phyloP scores from a whole-genome alignment of 805 yeast genomes.

The Lipomyces starkeyi region DNA sequence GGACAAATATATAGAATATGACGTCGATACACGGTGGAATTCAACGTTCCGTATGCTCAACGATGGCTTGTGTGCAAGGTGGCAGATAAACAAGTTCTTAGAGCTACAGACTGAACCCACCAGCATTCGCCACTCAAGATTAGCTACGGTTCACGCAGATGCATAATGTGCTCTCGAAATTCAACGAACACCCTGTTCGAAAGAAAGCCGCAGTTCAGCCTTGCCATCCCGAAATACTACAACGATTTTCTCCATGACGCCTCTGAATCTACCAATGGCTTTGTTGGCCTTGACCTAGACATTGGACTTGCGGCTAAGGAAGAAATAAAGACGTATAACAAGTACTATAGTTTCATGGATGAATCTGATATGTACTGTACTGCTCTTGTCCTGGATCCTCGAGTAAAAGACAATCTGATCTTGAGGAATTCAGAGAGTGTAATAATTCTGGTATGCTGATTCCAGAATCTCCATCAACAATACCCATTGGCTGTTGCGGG shows the following conservation, averaged over 20 bases:
- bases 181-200: too few relatives aligned
- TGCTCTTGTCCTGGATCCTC: conserved; percentile 11
- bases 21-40: conserved; percentile 1
- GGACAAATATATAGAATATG: neutral
- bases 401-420: conserved; percentile 7
- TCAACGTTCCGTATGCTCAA: neutral
- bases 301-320: conserved; percentile 2
- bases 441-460: neutral
- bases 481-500: neutral
- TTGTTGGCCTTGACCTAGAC: conserved; percentile 3
- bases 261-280: neutral
- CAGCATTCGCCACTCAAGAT: neutral
- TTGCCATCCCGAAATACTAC: neutral
- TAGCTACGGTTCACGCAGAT: conserved; percentile 7
- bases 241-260: neutral
- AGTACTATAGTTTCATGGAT: conserved; percentile 8
- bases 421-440: conserved; percentile 2
- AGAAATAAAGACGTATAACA: neutral
- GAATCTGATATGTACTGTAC: neutral
- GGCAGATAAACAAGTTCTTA: conserved; percentile 1
- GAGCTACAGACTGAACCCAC: conserved; percentile 2
- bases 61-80: neutral
- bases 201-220: neutral
- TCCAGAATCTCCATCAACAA: neutral
- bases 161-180: neutral